A percentile compares a stretch with the other conserved stretches of the same genome.
Conservation (phyloP, 805 yeast genomes). For the Saccharomycopsis sp. region DNA sequence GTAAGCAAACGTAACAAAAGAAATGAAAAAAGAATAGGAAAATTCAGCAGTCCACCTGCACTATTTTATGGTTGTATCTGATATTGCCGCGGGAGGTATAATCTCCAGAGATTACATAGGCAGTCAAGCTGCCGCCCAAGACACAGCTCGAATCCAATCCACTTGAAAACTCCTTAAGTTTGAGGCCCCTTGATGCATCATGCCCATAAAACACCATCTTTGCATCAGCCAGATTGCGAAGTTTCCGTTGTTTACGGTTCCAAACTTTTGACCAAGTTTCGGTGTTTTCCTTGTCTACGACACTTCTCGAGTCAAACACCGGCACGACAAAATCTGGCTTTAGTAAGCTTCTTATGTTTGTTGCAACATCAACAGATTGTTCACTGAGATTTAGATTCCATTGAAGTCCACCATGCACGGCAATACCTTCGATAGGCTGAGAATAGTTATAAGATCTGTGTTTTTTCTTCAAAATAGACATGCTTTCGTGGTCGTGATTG, state of each 20-base stretch:
- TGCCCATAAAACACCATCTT: conserved; percentile 73
- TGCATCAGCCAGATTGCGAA: conserved; percentile 21
- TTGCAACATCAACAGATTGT: conserved; percentile 55
- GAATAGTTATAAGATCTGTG: conserved; percentile 23
- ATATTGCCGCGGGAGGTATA: neutral
- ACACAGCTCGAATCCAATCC: conserved; percentile 86
- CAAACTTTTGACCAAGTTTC: conserved; percentile 55
- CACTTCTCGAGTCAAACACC: conserved; percentile 21
- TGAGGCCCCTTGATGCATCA: conserved; percentile 75
- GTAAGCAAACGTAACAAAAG: neutral
- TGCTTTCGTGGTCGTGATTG: neutral
- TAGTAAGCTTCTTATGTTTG: conserved; percentile 63
- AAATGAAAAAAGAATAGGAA: neutral
- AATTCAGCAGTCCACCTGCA: conserved; percentile 20
- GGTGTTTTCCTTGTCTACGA: conserved; percentile 24
- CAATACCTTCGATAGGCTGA: conserved; percentile 36
- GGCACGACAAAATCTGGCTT: conserved; percentile 52
- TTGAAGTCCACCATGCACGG: conserved; percentile 78
- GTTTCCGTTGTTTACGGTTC: conserved; percentile 37
- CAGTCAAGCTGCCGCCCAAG: conserved; percentile 63
- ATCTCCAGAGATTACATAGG: conserved; percentile 32
- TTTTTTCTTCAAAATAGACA: conserved; percentile 3
- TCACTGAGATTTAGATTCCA: conserved; percentile 44
- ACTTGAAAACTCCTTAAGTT: conserved; percentile 53
- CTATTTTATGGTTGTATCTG: conserved; percentile 13